Evolutionary conservation across 192 early-diverging fungal genomes (phyloP).

Genomic region (Funneliformis mosseae): DNA sequence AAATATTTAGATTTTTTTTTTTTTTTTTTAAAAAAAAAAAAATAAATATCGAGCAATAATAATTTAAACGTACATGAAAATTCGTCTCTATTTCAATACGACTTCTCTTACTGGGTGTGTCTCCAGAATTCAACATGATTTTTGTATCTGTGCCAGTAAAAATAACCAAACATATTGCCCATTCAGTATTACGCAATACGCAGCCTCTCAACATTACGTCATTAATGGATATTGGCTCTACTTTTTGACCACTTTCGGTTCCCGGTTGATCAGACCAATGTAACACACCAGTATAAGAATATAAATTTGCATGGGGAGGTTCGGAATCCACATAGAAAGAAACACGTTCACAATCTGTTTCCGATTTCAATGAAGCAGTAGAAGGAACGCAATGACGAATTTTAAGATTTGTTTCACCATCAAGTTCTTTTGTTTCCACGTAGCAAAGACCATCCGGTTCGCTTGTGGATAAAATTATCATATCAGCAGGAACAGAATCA

Average conservation of each 20-base stretch:
- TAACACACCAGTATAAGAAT: constrained; percentile 82
- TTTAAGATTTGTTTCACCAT: constrained; percentile 98
- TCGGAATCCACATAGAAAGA: constrained; percentile 81
- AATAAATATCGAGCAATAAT: neutral
- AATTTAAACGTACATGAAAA: constrained; percentile 63
- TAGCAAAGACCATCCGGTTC: constrained; percentile 86
- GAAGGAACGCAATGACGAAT: constrained; percentile 69
- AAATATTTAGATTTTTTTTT: neutral
- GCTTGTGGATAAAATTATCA: constrained; percentile 82
- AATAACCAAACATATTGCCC: constrained; percentile 82
- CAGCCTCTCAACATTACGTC: constrained; percentile 90
- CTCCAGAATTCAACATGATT: constrained; percentile 93
- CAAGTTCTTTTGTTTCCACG: constrained; percentile 98
- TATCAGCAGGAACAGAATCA: constrained; percentile 89
- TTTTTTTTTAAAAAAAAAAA: constrained; percentile 17
- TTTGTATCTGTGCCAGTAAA: constrained; percentile 96
- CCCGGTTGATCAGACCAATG: constrained; percentile 42
- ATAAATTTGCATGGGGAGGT: constrained; percentile 84
- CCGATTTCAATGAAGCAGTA: constrained; percentile 58
- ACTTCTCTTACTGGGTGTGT: constrained; percentile 90
- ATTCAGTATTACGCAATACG: constrained; percentile 89
- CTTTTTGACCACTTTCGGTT: constrained; percentile 40
- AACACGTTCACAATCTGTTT: constrained; percentile 60
- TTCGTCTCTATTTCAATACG: constrained; percentile 91
- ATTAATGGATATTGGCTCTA: constrained; percentile 70